phyloP scores from a whole-genome alignment of 768 basidiomycete genomes.

The Pulveroboletus sp. region DNA sequence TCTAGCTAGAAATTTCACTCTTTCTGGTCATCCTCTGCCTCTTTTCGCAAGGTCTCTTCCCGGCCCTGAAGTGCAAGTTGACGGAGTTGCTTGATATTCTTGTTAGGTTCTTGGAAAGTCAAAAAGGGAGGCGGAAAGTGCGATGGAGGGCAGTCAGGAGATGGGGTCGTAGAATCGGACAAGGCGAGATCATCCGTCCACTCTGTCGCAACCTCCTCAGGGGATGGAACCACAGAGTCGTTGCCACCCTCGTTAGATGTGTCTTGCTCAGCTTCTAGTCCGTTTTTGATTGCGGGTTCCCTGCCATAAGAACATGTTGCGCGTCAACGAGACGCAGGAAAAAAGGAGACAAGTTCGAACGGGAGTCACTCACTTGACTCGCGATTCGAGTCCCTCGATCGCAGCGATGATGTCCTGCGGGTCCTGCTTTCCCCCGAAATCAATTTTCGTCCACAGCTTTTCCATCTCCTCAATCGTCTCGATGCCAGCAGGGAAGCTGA shows the following conservation, averaged over 20 bases:
- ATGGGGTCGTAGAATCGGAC: not conserved
- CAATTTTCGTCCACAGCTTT: slow-evolving; percentile 29
- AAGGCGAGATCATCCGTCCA: not conserved
- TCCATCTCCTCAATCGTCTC: slow-evolving; percentile 25
- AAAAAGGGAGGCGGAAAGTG: slow-evolving; percentile 14
- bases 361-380: slow-evolving; percentile 2
- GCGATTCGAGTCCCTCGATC: not conserved
- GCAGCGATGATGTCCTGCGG: slow-evolving; percentile 1
- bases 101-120: slow-evolving; percentile 36
- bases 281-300: not conserved
- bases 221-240: not conserved
- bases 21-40: too few relatives aligned
- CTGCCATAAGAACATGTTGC: not conserved
- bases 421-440: slow-evolving; percentile 23
- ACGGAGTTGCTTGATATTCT: slow-evolving; percentile 39
- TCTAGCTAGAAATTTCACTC: too few relatives aligned
- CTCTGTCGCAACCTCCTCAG: not conserved
- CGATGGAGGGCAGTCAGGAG: not conserved
- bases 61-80: slow-evolving; percentile 45
- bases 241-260: not conserved
- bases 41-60: slow-evolving; percentile 36
- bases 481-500: slow-evolving; percentile 49
- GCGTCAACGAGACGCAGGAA: not conserved
- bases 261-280: not conserved
- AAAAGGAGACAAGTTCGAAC: not conserved